These are phyloP conservation scores for Azolla pinnata DNA, from an alignment of 75 land plant genomes.

Conservation along the genomic window DNA sequence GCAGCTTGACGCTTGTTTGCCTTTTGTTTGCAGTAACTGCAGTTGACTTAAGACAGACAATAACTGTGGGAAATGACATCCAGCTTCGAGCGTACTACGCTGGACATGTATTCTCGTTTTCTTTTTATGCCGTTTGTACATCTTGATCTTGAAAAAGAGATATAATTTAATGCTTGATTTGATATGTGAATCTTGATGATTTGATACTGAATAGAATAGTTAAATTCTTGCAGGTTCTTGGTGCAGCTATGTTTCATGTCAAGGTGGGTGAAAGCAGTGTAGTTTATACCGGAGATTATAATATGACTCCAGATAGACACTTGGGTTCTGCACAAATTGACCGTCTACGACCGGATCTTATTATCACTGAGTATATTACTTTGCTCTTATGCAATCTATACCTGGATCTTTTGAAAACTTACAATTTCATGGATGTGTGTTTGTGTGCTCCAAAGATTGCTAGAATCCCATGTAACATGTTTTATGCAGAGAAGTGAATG, in stretches of 20 bases:
- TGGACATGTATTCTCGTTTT: constrained; percentile 62
- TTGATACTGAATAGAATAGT: not conserved
- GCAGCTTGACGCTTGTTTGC: not conserved
- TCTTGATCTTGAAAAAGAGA: constrained; percentile 1
- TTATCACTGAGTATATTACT: constrained; percentile 80
- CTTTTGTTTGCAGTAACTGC: constrained; percentile 54
- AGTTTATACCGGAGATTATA: constrained; percentile 95
- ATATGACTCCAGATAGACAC: constrained; percentile 99
- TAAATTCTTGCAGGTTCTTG: constrained; percentile 53
- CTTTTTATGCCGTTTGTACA: not conserved
- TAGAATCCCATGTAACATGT: no score
- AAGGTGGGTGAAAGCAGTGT: constrained; percentile 73
- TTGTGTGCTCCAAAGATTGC: no score
- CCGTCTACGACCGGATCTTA: constrained; percentile 73
- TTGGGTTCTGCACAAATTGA: constrained; percentile 99
- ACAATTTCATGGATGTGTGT: no score
- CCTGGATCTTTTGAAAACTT: no score
- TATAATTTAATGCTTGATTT: not conserved
- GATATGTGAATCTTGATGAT: constrained; percentile 2
- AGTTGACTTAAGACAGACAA: constrained; percentile 78
- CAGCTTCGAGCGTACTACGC: constrained; percentile 97
- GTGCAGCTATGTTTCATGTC: constrained; percentile 97
- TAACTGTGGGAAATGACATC: constrained; percentile 77
- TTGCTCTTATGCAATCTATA: no score
- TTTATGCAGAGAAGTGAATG: no score